Conservation (phyloP, 805 yeast species). For the Lachancea fermentati region DNA sequence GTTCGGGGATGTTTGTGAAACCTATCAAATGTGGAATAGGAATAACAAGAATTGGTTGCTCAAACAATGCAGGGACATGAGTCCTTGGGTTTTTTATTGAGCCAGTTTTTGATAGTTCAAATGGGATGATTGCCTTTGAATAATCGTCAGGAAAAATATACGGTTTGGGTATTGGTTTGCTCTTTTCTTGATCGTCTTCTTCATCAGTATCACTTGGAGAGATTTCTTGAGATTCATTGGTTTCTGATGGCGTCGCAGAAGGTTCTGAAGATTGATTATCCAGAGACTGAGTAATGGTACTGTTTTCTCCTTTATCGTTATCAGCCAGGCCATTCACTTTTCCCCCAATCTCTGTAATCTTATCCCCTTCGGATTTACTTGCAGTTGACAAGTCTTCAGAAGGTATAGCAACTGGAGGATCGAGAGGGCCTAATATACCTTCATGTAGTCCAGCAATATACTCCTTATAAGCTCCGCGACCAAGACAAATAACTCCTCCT, state of each 20-base stretch:
- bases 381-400: too few relatives aligned
- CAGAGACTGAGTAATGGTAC: too few relatives aligned
- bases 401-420: too few relatives aligned
- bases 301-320: too few relatives aligned
- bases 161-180: slow-evolving; percentile 52
- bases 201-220: slow-evolving; percentile 7
- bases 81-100: slow-evolving; percentile 29
- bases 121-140: slow-evolving; percentile 47
- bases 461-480: slow-evolving; percentile 95
- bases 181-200: slow-evolving; percentile 22
- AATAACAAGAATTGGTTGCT: slow-evolving; percentile 73
- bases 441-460: slow-evolving; percentile 87
- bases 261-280: neutral
- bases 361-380: too few relatives aligned
- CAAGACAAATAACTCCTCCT: slow-evolving; percentile 89
- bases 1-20: slow-evolving; percentile 64
- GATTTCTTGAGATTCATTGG: neutral
- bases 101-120: slow-evolving; percentile 45
- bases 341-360: too few relatives aligned
- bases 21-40: slow-evolving; percentile 78
- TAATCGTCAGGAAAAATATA: slow-evolving; percentile 60
- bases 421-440: slow-evolving; percentile 89
- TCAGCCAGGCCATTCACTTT: too few relatives aligned
- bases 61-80: slow-evolving; percentile 51
- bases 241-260: neutral